phyloP scores from a whole-genome alignment of 2,329 filamentous ascomycete species.

The Metarhizium sp. region DNA sequence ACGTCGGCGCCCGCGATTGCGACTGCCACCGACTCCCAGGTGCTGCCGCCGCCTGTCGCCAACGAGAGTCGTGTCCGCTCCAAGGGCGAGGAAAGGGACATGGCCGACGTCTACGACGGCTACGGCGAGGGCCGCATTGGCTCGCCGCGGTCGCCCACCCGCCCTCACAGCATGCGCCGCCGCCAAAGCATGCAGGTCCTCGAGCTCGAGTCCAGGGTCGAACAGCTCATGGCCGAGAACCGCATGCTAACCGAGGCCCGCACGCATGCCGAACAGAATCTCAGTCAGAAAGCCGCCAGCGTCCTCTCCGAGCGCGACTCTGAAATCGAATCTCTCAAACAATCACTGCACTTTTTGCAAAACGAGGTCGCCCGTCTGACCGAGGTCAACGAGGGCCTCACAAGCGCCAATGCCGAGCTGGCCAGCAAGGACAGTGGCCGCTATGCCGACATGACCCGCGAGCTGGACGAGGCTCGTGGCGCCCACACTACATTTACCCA shows the following conservation, averaged over 20 bases:
- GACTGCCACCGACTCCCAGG: background rate
- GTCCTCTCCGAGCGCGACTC: slow-evolving; percentile 73
- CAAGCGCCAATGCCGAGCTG: slow-evolving; percentile 67
- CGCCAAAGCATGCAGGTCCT: slow-evolving; percentile 96
- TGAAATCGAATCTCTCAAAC: slow-evolving; percentile 75
- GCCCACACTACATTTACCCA: slow-evolving; percentile 54
- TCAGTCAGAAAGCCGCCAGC: slow-evolving; percentile 57
- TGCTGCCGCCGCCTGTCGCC: slow-evolving; percentile 55
- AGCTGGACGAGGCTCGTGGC: slow-evolving; percentile 59
- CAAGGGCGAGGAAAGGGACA: slow-evolving; percentile 46
- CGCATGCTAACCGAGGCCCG: slow-evolving; percentile 66
- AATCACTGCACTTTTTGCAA: slow-evolving; percentile 69
- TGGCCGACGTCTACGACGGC: slow-evolving; percentile 92
- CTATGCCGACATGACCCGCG: slow-evolving; percentile 54
- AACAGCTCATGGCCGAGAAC: slow-evolving; percentile 81
- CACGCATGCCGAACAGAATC: slow-evolving; percentile 54
- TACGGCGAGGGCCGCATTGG: slow-evolving; percentile 80
- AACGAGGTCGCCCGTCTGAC: slow-evolving; percentile 72
- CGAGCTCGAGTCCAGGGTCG: slow-evolving; percentile 78
- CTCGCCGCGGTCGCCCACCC: slow-evolving; percentile 84
- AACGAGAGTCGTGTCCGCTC: slow-evolving; percentile 80
- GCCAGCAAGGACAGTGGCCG: slow-evolving; percentile 66
- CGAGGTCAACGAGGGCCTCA: slow-evolving; percentile 73
- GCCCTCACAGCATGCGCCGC: slow-evolving; percentile 91
- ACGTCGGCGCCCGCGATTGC: background rate